Conservation (phyloP, 805 yeast genomes). For the Zygoascus biomembranicola region DNA sequence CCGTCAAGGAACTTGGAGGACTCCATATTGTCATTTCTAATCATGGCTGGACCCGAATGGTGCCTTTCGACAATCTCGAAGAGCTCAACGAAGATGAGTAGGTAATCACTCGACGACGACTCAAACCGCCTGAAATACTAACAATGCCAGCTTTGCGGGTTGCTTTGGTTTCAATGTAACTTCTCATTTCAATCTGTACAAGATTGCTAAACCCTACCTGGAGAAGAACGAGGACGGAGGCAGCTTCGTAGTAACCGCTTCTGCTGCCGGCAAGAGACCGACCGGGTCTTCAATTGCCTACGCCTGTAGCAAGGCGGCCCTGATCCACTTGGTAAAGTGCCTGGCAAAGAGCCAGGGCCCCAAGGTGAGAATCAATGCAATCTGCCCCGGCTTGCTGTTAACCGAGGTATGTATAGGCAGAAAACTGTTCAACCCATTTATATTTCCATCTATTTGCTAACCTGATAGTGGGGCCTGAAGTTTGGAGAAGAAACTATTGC, state of each 20-base stretch:
- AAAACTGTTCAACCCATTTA: not conserved
- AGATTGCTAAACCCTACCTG: constrained; percentile 24
- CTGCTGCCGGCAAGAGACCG: constrained; percentile 30
- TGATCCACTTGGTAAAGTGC: constrained; percentile 24
- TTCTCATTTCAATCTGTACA: constrained; percentile 28
- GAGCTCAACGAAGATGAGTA: constrained; percentile 22
- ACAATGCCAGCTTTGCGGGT: constrained; percentile 17
- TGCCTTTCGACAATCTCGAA: constrained; percentile 22
- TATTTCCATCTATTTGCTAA: too few species aligned
- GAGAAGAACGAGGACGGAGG: constrained; percentile 29
- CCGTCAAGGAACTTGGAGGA: constrained; percentile 26
- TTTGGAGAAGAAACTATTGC: constrained; percentile 20
- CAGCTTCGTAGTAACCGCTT: constrained; percentile 32
- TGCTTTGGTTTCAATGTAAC: constrained; percentile 25
- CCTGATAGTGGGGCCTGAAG: constrained; percentile 20
- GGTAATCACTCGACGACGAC: not conserved
- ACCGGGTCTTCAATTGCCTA: constrained; percentile 31
- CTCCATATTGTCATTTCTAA: constrained; percentile 33
- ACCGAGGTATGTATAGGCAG: constrained; percentile 12
- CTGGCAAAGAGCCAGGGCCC: constrained; percentile 22
- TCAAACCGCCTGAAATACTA: not conserved
- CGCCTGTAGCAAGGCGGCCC: constrained; percentile 28
- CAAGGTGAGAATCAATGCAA: constrained; percentile 16
- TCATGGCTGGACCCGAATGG: constrained; percentile 28
- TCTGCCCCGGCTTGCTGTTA: constrained; percentile 19